phyloP scores from a whole-genome alignment of 164 flowering plant species.

The Piper longum region DNA sequence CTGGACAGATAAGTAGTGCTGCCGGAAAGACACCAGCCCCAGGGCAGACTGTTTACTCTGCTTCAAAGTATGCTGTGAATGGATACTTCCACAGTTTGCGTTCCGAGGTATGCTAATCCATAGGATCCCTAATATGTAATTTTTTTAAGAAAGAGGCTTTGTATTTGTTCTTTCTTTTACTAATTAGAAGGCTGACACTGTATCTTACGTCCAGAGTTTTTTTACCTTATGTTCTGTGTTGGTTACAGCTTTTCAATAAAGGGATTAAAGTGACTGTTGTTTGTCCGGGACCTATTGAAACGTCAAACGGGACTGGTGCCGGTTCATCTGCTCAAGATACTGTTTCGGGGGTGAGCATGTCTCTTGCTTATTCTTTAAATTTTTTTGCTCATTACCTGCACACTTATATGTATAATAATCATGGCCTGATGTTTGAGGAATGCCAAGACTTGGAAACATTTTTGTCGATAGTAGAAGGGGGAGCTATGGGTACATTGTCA shows the following conservation, averaged over 20 bases:
- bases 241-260: constrained; percentile 54
- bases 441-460: no score
- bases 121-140: not conserved
- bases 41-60: constrained; percentile 91
- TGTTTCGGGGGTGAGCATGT: constrained; percentile 34
- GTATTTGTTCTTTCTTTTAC: not conserved
- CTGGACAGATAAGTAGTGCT: constrained; percentile 94
- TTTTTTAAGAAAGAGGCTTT: not conserved
- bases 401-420: not conserved
- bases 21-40: constrained; percentile 97
- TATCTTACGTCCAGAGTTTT: no score
- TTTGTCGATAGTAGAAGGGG: no score
- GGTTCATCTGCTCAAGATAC: constrained; percentile 14
- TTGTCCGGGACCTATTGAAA: constrained; percentile 93
- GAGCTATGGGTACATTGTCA: no score
- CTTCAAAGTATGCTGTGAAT: constrained; percentile 82
- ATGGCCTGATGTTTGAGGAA: not conserved
- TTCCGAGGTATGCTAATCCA: constrained; percentile 56
- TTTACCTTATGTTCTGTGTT: not conserved
- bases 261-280: constrained; percentile 90
- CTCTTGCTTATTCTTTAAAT: not conserved
- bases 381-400: no score
- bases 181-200: not conserved
- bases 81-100: constrained; percentile 89
- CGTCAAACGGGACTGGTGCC: constrained; percentile 42